Conservation (phyloP, 805 yeast genomes). For the Kazachstania bromeliacearum region DNA sequence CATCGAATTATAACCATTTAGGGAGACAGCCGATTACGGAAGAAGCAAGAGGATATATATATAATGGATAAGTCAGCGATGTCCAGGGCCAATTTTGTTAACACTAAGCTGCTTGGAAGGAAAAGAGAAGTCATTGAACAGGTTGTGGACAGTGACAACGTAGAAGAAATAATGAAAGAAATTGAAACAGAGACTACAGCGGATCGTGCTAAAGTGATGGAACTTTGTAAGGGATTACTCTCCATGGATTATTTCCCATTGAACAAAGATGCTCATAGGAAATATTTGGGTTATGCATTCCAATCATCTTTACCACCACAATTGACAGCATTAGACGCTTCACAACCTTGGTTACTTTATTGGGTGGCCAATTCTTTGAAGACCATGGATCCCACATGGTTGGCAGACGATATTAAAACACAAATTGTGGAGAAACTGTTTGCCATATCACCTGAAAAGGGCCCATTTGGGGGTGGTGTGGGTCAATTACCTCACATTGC, state of each 20-base stretch:
- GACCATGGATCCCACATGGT: slow-evolving; percentile 30
- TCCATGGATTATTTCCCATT: slow-evolving; percentile 7
- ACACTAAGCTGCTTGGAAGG: slow-evolving; percentile 16
- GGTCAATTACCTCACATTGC: slow-evolving; percentile 82
- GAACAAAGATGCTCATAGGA: slow-evolving; percentile 32
- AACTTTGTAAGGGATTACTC: slow-evolving; percentile 13
- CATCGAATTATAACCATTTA: no score
- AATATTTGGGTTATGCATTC: slow-evolving; percentile 36
- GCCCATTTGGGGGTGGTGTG: slow-evolving; percentile 82
- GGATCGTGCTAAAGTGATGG: slow-evolving; percentile 19
- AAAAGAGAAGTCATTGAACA: slow-evolving; percentile 13
- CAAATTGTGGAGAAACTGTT: slow-evolving; percentile 27
- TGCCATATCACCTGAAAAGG: slow-evolving; percentile 29
- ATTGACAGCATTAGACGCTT: slow-evolving; percentile 63
- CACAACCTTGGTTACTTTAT: slow-evolving; percentile 84
- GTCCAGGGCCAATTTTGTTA: slow-evolving; percentile 10
- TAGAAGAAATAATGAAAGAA: slow-evolving; percentile 14
- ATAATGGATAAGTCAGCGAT: background rate
- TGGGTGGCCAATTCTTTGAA: slow-evolving; percentile 62
- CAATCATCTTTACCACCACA: slow-evolving; percentile 39
- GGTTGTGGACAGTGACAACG: slow-evolving; percentile 5
- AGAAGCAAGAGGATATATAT: background rate
- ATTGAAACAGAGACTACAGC: slow-evolving; percentile 24
- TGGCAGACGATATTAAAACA: slow-evolving; percentile 21
- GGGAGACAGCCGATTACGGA: no score